Base-by-base conservation (phyloP, 2,329 filamentous ascomycete genomes). In the Colletotrichum cordylinicola region DNA sequence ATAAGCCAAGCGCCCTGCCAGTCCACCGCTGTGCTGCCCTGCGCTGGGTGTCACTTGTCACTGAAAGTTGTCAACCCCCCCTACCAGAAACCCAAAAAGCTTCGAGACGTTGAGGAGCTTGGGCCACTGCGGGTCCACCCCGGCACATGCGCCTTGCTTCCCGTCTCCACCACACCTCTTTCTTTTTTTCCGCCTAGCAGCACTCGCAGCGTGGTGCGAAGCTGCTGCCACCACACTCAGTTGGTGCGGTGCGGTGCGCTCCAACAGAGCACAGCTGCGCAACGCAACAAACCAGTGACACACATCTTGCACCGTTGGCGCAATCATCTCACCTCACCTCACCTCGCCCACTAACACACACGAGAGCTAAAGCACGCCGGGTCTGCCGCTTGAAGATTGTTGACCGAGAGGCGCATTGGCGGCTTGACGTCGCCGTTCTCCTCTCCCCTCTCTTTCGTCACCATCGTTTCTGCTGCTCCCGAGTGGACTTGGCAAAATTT, bases 61-160 rank as follows among this genome's bases (percentile, higher is more conserved):
- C 18, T 33, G 39, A 37, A 5, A 67, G 12, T 52, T 6, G 18
- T 21, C 31, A 29, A 67, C 13, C 13, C 24, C 43, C 13, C n/a
- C 24, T 12, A 31, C 31, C 29, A 33, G 15, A 62, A 62, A 35
- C 18, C 55, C 21, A 70, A 52, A 16, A 43, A 75, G 70, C 73
- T 75, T 75, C 77, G 69, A 78, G 76, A 76, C 70, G 77, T 77
- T 78, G 77, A 77, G 77, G 77, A 78, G 77, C 77, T 78, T 77
- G 77, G 77, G 72, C 77, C 77, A 77, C 21, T 39, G 37, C 31
- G 69, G 61, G 55, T 67, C 67, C 33, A 58, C 35, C 27, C 39
- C 61, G 71, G 69, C 55, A 39, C 60, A 68, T 64, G 55, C 72
- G 61, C 58, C 24, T 58, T 72, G 62, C 56, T 62, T 67, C 64